Evolutionary conservation across 2,329 filamentous ascomycete species (phyloP).

Genomic region (Pyrenophora tritici-repentis): DNA sequence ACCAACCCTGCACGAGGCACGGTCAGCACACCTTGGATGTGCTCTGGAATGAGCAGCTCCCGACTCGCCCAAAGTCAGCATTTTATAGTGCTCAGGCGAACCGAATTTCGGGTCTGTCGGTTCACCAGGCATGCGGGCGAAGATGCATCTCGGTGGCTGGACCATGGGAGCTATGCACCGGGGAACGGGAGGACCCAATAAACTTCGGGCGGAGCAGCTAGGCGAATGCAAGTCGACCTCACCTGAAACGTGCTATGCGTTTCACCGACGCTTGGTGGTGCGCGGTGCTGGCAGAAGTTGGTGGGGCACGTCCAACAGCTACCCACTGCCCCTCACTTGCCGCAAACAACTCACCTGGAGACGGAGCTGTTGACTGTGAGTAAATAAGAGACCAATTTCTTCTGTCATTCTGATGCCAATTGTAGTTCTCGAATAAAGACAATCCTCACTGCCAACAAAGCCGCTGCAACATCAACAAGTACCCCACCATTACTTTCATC

Average conservation of each 20-base stretch:
- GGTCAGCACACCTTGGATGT: not conserved
- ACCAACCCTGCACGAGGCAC: not conserved
- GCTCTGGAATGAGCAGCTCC: not conserved
- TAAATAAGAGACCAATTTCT: not conserved
- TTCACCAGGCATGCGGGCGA: conserved; percentile 14
- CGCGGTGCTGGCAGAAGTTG: conserved; percentile 20
- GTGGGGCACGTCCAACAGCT: conserved; percentile 22
- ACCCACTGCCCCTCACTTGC: conserved; percentile 25
- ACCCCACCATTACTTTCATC: conserved; percentile 10
- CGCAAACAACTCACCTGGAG: conserved; percentile 16
- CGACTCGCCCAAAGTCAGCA: not conserved
- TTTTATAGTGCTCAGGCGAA: not conserved
- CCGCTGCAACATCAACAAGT: not conserved
- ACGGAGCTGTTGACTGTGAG: conserved; percentile 16
- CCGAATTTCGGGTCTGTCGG: not conserved
- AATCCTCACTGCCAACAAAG: not conserved
- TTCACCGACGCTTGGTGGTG: conserved; percentile 16
- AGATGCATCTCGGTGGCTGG: conserved; percentile 1
- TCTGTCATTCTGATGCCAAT: not conserved
- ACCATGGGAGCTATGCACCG: conserved; percentile 4
- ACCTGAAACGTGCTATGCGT: conserved; percentile 25
- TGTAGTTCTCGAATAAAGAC: not conserved
- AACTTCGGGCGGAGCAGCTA: conserved; percentile 1
- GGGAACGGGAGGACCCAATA: conserved; percentile 5
- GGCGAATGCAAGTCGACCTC: conserved; percentile 16